These are phyloP conservation scores for Alternaria longipes DNA, from an alignment of 2,329 filamentous ascomycete genomes.

Conservation along the genomic window DNA sequence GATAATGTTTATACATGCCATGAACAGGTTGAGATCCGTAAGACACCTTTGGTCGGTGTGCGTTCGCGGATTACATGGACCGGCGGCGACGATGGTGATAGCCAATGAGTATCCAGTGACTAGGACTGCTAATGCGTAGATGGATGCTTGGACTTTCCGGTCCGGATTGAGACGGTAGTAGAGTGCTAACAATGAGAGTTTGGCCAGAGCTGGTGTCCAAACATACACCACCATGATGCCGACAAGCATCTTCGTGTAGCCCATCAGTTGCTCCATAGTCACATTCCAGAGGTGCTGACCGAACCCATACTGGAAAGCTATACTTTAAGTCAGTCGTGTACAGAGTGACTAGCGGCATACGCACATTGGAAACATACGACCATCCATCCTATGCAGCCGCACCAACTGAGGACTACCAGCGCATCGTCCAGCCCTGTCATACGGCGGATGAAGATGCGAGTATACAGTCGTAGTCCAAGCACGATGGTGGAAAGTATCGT, in stretches of 20 bases:
- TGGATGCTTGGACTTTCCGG: constrained; percentile 14
- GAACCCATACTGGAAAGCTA: constrained; percentile 31
- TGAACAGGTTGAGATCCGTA: constrained; percentile 28
- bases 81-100: constrained; percentile 28
- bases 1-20: constrained; percentile 44
- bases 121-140: constrained; percentile 25
- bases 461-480: constrained; percentile 27
- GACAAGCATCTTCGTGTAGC: constrained; percentile 23
- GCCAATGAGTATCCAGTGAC: constrained; percentile 29
- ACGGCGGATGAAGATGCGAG: constrained; percentile 22
- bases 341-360: not conserved
- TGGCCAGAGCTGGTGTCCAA: constrained; percentile 33
- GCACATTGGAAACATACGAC: constrained; percentile 20
- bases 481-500: constrained; percentile 23
- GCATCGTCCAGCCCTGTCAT: constrained; percentile 25
- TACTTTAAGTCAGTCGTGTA: constrained; percentile 1
- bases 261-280: constrained; percentile 13
- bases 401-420: constrained; percentile 25
- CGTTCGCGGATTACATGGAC: constrained; percentile 26
- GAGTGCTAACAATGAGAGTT: constrained; percentile 31
- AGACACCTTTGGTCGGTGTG: constrained; percentile 26
- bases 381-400: constrained; percentile 29
- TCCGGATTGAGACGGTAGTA: constrained; percentile 30
- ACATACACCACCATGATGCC: constrained; percentile 30
- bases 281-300: constrained; percentile 33